Conservation (phyloP, 2,329 filamentous ascomycete species). For the Septoria linicola region DNA sequence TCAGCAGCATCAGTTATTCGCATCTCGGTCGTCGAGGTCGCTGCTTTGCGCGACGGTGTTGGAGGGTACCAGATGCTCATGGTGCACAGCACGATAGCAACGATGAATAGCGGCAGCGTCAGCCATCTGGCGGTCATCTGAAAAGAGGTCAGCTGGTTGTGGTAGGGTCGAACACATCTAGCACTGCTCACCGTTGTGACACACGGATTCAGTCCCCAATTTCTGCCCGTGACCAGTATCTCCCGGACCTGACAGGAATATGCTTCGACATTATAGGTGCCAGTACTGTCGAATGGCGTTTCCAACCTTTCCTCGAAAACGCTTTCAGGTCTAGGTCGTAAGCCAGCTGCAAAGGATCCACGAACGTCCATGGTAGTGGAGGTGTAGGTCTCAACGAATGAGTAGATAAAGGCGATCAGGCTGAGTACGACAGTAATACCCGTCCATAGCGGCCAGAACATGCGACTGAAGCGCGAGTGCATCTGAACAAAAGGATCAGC, state of each 20-base stretch:
- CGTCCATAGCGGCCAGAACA: not conserved
- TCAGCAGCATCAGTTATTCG: no score
- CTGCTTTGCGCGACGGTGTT: no score
- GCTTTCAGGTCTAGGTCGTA: not conserved
- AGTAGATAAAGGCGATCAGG: not conserved
- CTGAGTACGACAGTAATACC: not conserved
- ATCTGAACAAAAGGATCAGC: not conserved
- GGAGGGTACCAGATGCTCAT: not conserved
- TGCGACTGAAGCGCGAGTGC: not conserved
- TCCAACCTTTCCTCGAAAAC: not conserved
- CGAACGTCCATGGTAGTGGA: not conserved
- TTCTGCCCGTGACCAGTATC: no score
- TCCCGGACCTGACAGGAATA: conserved; percentile 8
- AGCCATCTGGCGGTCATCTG: conserved; percentile 4
- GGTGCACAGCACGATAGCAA: not conserved
- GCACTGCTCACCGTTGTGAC: no score
- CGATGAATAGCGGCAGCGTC: not conserved
- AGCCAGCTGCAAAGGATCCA: not conserved
- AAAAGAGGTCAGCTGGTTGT: no score
- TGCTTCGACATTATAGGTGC: not conserved
- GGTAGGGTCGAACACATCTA: no score
- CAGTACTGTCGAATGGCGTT: not conserved
- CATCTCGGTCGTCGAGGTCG: no score
- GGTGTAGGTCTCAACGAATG: not conserved
- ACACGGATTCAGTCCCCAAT: no score